These are phyloP conservation scores for Talaromyces sp. DNA, from an alignment of 2,329 filamentous ascomycete species.

Conservation along the genomic window DNA sequence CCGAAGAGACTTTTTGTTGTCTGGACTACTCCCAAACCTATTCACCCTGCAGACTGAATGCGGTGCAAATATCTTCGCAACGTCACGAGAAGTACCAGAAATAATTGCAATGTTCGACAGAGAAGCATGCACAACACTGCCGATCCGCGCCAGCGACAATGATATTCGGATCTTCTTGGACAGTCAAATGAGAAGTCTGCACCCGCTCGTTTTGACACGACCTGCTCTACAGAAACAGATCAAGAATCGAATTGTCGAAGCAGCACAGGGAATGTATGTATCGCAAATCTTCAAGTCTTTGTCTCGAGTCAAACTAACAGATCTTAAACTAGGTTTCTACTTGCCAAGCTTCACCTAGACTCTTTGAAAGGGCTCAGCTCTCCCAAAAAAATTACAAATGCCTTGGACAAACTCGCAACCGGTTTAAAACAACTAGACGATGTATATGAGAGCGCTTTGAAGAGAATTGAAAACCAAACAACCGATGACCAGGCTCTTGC, in stretches of 20 bases:
- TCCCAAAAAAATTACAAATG: not conserved
- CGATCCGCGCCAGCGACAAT: constrained; percentile 1
- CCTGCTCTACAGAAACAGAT: not conserved
- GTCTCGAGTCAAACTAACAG: not conserved
- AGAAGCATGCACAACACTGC: not conserved
- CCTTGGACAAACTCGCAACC: constrained; percentile 23
- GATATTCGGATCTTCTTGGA: not conserved
- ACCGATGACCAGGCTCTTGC: constrained; percentile 31
- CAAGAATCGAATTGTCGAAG: constrained; percentile 1
- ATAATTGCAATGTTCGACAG: constrained; percentile 1
- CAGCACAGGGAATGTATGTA: constrained; percentile 3
- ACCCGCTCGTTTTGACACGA: not conserved
- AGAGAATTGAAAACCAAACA: constrained; percentile 38
- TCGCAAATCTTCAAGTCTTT: not conserved
- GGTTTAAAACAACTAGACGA: constrained; percentile 29
- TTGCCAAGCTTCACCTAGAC: not conserved
- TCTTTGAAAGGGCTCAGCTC: not conserved
- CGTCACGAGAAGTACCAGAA: constrained; percentile 4
- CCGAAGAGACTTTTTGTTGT: not conserved
- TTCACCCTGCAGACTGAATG: not conserved
- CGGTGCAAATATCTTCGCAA: constrained; percentile 2
- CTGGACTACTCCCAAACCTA: not conserved
- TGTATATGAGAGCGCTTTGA: constrained; percentile 40
- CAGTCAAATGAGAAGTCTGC: not conserved
- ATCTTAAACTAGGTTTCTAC: not conserved